Evolutionary conservation across 75 land plant species (phyloP), one percentile per base, ranked within the genome.

Genomic region (Cryptomeria japonica): DNA sequence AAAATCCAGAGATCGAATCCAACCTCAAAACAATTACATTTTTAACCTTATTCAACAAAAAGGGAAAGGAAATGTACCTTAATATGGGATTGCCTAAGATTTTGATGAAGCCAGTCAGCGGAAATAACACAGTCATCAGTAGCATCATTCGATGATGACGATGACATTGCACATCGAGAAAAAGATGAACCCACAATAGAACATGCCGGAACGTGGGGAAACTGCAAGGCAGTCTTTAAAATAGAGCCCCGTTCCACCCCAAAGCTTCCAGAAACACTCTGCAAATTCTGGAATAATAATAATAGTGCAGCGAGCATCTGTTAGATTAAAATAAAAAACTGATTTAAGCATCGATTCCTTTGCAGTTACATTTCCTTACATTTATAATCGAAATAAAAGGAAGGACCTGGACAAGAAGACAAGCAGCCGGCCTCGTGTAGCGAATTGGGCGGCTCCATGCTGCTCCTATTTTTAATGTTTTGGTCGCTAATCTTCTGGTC

Each of bases 61-160:
- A 72, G 72, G 84, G 68, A 10, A 42, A 82, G 38, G 80, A 15
- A 1, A 44, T 15, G 25, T 51, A 93, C 96, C 94, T 93, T 93
- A 75, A 93, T 10, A 79, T 95, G 86, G 37, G 93, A 93, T 31
- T 92, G 88, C 84, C 86, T 83, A 7, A 95, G 91, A 51, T 92
- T 92, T 39, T 93, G 85, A 90, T 92, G 94, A 18, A 95, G 90
- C 96, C 93, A 92, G 15, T 95, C 92, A 75, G 87, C 93, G n/a
- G 94, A 91, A 88, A 93, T 93, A 47, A 93, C 93, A 87, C 94
- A 93, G 4, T 95, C 95, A 38, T 76, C 80, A 11, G 87, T 83
- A 19, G 92, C 61, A 4, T 7, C 44, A 42, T 28, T 9, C 18
- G n/a, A 39, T 25, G 25, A 80, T 9, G 83, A 41, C 12, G 83